phyloP scores from a whole-genome alignment of 768 basidiomycete species.

The Leccinum aurantiacum region DNA sequence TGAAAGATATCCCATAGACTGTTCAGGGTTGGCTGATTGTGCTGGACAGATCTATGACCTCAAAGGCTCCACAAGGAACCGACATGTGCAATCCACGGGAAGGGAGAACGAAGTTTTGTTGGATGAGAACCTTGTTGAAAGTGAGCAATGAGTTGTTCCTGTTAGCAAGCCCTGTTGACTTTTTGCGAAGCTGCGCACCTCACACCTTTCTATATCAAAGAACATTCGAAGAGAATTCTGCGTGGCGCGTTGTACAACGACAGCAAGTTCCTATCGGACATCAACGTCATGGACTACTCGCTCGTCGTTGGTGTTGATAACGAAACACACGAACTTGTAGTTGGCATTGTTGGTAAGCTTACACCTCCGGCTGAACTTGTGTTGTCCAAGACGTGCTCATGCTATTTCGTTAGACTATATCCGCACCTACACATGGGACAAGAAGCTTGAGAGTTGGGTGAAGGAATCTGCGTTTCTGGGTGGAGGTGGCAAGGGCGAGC shows the following conservation, averaged over 20 bases:
- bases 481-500: constrained; percentile 79
- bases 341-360: constrained; percentile 91
- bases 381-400: constrained; percentile 10
- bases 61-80: constrained; percentile 93
- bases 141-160: constrained; percentile 42
- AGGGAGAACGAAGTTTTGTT: constrained; percentile 90
- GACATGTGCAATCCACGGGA: constrained; percentile 88
- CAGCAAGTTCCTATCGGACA: constrained; percentile 89
- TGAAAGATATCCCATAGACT: neutral
- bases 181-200: constrained; percentile 68
- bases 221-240: constrained; percentile 92
- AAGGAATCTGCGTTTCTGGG: constrained; percentile 93
- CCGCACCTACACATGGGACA: constrained; percentile 97
- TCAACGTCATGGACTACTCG: constrained; percentile 98
- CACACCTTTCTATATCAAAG: constrained; percentile 91
- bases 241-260: constrained; percentile 92
- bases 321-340: constrained; percentile 83
- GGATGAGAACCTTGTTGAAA: constrained; percentile 94
- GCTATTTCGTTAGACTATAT: constrained; percentile 68
- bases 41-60: constrained; percentile 83
- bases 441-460: constrained; percentile 97
- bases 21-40: constrained; percentile 4
- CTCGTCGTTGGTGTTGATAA: constrained; percentile 95
- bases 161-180: constrained; percentile 1
- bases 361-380: neutral